These are phyloP conservation scores for Boechera retrofracta DNA, from an alignment of 345 rosid species.

Conservation along the genomic window DNA sequence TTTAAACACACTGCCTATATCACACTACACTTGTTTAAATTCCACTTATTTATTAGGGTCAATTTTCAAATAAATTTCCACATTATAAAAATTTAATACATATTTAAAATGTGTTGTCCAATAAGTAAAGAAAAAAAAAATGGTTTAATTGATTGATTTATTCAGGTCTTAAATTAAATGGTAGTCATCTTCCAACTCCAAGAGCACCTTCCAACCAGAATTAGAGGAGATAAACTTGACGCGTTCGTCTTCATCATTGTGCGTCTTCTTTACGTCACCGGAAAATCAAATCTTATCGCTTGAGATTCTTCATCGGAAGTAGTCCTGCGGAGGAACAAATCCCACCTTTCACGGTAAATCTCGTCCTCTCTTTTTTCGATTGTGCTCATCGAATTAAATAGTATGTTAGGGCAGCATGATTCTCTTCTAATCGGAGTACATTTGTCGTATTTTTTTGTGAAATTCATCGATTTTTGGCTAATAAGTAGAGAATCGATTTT, in stretches of 20 bases:
- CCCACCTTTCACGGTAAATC: slow-evolving; percentile 15
- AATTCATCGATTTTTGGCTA: not conserved
- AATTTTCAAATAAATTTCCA: not conserved
- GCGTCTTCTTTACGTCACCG: slow-evolving; percentile 25
- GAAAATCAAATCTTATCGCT: not conserved
- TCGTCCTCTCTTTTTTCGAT: not conserved
- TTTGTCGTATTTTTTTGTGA: not conserved
- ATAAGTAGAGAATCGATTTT: not conserved
- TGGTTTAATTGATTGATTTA: not conserved
- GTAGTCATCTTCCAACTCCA: not conserved
- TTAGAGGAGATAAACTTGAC: slow-evolving; percentile 29
- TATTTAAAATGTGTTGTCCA: slow-evolving; percentile 5
- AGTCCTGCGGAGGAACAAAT: not conserved
- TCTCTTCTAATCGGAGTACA: not conserved
- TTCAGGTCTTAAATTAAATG: slow-evolving; percentile 23
- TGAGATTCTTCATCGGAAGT: slow-evolving; percentile 3
- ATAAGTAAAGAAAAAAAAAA: not conserved
- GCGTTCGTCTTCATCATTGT: slow-evolving; percentile 7
- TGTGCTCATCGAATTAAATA: no score
- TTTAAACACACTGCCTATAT: not conserved
- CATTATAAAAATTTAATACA: not conserved
- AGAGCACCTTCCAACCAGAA: slow-evolving; percentile 21
- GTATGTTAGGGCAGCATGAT: not conserved
- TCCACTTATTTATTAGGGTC: not conserved
- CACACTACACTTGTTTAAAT: not conserved